Evolutionary conservation across 805 yeast genomes (phyloP), one percentile per base, ranked within the genome.

Genomic region (Saturnispora galanensis): DNA sequence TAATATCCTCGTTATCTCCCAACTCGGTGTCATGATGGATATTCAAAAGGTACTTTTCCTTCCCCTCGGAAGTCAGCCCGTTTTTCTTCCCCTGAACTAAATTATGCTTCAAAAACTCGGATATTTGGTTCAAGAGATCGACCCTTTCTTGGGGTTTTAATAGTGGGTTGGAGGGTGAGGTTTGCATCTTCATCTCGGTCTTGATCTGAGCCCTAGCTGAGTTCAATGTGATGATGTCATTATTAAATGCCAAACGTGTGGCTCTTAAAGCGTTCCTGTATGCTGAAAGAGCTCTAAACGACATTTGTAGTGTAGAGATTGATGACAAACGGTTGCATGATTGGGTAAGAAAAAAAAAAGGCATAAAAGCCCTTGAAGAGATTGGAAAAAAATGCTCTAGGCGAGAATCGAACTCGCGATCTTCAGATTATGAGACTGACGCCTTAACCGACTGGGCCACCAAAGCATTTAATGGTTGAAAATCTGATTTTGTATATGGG

Each of bases 1-100:
- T 84, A 52, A 85, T 73, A 38, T 78, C 71, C 31, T 88, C 95
- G 60, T 90, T 90, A 58, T 88, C 96, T 15, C 97, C 97, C 42
- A 90, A 67, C 63, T 90, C 97, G 0, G 94, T 84, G 39, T 82
- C 77, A 40, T 76, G 64, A 58, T 87, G 96, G 52, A 90, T 79
- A 52, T 81, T 81, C 55, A 90, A 69, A 41, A 65, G 62, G 56
- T 70, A 76, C 40, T 66, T 71, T 3, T 69, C 74, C 12, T 66
- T 66, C 2, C 68, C 72, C 12, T 66, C 66, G 2, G 61, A 66
- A 2, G 56, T 58, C 16, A 48, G 48, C 3, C 38, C 47, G 42
- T 67, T 61, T 53, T 65, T 71, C 49, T 64, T 68, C 7, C 95
- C 97, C 64, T 98, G 98, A 3, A 90, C 97, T n/a, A 90, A 70